Evolutionary conservation across 129 eudicot species (phyloP).

Genomic region (Flaveria trinervia): DNA sequence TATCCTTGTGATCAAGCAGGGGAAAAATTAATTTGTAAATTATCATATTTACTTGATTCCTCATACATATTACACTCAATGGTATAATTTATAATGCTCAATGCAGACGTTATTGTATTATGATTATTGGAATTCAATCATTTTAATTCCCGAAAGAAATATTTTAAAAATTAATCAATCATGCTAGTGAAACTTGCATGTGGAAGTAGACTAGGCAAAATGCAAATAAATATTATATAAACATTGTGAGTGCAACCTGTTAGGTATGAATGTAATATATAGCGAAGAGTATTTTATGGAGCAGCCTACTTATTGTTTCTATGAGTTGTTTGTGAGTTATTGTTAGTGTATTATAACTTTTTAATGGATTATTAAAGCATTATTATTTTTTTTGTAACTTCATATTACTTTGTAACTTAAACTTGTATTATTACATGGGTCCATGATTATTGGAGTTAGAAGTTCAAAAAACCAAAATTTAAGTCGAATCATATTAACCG

Average conservation of each 20-base stretch:
- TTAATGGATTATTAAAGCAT: too few relatives aligned
- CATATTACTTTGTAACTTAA: too few relatives aligned
- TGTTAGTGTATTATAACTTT: background rate
- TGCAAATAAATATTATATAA: too few relatives aligned
- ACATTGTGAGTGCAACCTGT: conserved; percentile 4
- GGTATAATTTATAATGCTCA: background rate
- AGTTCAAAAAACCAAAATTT: too few relatives aligned
- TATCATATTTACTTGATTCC: background rate
- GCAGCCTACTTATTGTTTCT: background rate
- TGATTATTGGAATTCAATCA: conserved; percentile 6
- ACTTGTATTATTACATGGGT: too few relatives aligned
- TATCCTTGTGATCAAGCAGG: too few relatives aligned
- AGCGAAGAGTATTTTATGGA: background rate
- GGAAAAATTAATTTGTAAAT: background rate
- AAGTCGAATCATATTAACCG: too few relatives aligned
- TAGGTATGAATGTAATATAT: background rate
- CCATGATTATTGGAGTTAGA: too few relatives aligned
- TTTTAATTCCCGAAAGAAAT: background rate
- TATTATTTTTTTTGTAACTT: too few relatives aligned
- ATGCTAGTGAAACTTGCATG: conserved; percentile 22
- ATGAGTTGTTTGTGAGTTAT: background rate
- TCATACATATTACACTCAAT: background rate
- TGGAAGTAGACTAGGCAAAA: conserved; percentile 20
- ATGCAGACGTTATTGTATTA: background rate
- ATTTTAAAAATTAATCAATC: conserved; percentile 6